Conservation (phyloP, 495 filamentous ascomycete species). For the Aspergillus conjunctus region DNA sequence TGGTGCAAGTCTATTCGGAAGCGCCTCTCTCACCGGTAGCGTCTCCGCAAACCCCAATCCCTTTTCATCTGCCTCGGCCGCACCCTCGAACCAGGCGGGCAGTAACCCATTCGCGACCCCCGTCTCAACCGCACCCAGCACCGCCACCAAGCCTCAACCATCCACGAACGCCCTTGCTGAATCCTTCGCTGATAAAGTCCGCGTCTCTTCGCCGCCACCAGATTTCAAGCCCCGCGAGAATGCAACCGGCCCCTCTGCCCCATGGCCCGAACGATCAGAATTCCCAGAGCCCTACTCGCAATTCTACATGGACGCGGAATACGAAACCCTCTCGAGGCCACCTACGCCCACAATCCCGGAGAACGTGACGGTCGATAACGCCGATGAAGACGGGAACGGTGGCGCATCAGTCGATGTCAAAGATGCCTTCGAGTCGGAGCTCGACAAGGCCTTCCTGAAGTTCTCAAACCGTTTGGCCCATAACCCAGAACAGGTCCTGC, state of each 20-base stretch:
- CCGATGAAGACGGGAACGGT: slow-evolving; percentile 49
- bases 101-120: slow-evolving; percentile 54
- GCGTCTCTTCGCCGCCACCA: slow-evolving; percentile 52
- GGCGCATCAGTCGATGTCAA: slow-evolving; percentile 67
- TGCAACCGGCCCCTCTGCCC: slow-evolving; percentile 40
- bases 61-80: slow-evolving; percentile 51
- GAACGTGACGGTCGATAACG: slow-evolving; percentile 59
- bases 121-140: slow-evolving; percentile 35
- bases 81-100: slow-evolving; percentile 26
- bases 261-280: slow-evolving; percentile 70
- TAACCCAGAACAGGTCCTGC: slow-evolving; percentile 91
- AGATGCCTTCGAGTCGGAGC: slow-evolving; percentile 76
- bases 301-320: slow-evolving; percentile 88
- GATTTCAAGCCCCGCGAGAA: slow-evolving; percentile 40
- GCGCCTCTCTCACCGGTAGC: slow-evolving; percentile 43
- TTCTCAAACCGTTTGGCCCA: slow-evolving; percentile 84
- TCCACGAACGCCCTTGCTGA: slow-evolving; percentile 55
- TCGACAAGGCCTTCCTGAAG: slow-evolving; percentile 88
- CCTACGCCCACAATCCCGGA: slow-evolving; percentile 47
- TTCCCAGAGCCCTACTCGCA: slow-evolving; percentile 72
- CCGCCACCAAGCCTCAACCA: slow-evolving; percentile 24
- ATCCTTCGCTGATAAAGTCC: slow-evolving; percentile 72
- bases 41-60: slow-evolving; percentile 58
- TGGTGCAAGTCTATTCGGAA: slow-evolving; percentile 58
- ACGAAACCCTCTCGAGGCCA: slow-evolving; percentile 70